These are phyloP conservation scores for Magnaporthales sp. DNA, from an alignment of 2,329 filamentous ascomycete genomes.

Conservation along the genomic window DNA sequence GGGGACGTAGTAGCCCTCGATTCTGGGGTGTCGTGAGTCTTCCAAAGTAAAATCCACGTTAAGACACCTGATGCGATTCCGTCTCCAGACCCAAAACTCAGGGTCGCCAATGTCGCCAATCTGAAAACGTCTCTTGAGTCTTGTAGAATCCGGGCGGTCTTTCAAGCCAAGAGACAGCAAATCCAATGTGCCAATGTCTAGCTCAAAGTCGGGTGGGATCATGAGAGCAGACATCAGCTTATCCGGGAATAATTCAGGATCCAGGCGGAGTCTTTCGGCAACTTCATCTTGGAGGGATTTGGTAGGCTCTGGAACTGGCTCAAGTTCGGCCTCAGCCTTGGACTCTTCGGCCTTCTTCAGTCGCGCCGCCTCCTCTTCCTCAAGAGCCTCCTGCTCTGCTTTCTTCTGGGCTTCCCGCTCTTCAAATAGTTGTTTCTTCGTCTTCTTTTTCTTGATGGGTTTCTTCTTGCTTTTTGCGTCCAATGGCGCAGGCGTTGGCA, in stretches of 20 bases:
- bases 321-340: slow-evolving; percentile 13
- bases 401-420: slow-evolving; percentile 54
- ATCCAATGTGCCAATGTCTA: slow-evolving; percentile 37
- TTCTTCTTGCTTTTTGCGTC: slow-evolving; percentile 47
- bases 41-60: slow-evolving; percentile 24
- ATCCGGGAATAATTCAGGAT: slow-evolving; percentile 41
- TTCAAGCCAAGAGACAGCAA: slow-evolving; percentile 31
- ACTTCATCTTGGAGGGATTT: slow-evolving; percentile 15
- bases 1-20: slow-evolving; percentile 69
- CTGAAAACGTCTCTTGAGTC: slow-evolving; percentile 38
- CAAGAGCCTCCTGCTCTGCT: slow-evolving; percentile 40
- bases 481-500: slow-evolving; percentile 35
- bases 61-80: slow-evolving; percentile 45
- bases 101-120: slow-evolving; percentile 37
- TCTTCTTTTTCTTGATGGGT: slow-evolving; percentile 62
- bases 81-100: slow-evolving; percentile 48
- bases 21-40: slow-evolving; percentile 22
- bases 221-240: slow-evolving; percentile 35
- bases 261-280: slow-evolving; percentile 16
- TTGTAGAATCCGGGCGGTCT: slow-evolving; percentile 40
- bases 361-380: slow-evolving; percentile 32
- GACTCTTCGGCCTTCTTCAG: slow-evolving; percentile 22
- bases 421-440: slow-evolving; percentile 68
- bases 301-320: slow-evolving; percentile 9
- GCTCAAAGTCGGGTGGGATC: slow-evolving; percentile 33